A percentile compares a stretch with the other conserved stretches of the same genome.
phyloP scores from a whole-genome alignment of 257 asterid species.

The Galeopsis tetrahit region DNA sequence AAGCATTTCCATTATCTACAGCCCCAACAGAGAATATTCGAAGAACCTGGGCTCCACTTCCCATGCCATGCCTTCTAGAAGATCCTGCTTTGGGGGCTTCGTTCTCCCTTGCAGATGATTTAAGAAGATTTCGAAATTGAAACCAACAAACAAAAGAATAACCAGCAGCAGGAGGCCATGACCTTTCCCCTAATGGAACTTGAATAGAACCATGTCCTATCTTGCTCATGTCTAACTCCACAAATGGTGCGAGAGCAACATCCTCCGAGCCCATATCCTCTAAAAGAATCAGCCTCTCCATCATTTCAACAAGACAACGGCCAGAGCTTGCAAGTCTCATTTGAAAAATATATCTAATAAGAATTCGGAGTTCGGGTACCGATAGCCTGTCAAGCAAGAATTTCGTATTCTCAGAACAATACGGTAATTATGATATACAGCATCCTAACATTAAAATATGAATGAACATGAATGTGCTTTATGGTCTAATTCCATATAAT shows the following conservation, averaged over 20 bases:
- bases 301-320: conserved; percentile 83
- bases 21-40: conserved; percentile 91
- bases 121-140: conserved; percentile 76
- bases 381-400: conserved; percentile 73
- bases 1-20: conserved; percentile 67
- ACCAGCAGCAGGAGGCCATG: conserved; percentile 99
- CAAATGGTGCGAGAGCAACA: conserved; percentile 93
- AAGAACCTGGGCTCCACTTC: conserved; percentile 63
- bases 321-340: conserved; percentile 69
- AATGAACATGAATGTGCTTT: not conserved
- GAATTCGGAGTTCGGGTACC: conserved; percentile 80
- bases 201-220: conserved; percentile 93
- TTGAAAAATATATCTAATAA: conserved; percentile 88
- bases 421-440: not conserved
- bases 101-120: conserved; percentile 63
- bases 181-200: conserved; percentile 98
- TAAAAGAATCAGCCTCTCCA: conserved; percentile 78
- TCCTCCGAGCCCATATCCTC: conserved; percentile 85
- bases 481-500: not conserved
- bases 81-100: conserved; percentile 70
- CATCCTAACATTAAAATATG: not conserved
- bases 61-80: conserved; percentile 51
- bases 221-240: conserved; percentile 96
- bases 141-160: conserved; percentile 99
- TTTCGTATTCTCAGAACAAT: conserved; percentile 22